A percentile compares a stretch with the other conserved stretches of the same genome.
Conservation (phyloP, 768 basidiomycete genomes). For the Sistotremastrum suecicum region DNA sequence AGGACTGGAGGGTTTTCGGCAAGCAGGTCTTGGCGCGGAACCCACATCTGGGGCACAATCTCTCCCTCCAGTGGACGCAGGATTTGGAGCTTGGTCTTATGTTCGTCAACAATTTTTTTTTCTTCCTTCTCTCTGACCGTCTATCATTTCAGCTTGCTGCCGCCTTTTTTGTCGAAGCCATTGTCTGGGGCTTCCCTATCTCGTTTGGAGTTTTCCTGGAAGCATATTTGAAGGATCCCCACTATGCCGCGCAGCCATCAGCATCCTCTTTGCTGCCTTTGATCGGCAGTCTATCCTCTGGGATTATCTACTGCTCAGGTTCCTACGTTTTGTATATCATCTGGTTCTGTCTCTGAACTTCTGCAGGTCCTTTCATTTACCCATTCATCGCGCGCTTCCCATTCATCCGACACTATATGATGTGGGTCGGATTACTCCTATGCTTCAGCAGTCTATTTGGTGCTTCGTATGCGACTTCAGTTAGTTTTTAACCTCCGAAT, state of each 20-base stretch:
- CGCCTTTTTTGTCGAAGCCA: constrained; percentile 14
- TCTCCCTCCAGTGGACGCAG: constrained; percentile 12
- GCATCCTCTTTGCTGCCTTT: constrained; percentile 16
- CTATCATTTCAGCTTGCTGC: constrained; percentile 10
- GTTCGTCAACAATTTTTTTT: constrained; percentile 6
- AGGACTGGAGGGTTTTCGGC: too few species aligned
- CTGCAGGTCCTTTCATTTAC: constrained; percentile 13
- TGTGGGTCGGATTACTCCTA: constrained; percentile 13
- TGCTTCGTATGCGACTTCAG: constrained; percentile 15
- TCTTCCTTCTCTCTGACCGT: background rate
- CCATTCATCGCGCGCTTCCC: constrained; percentile 14
- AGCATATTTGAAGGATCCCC: constrained; percentile 15
- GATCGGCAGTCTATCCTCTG: constrained; percentile 16
- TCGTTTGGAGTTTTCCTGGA: constrained; percentile 18
- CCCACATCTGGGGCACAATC: background rate
- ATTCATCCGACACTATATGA: constrained; percentile 9
- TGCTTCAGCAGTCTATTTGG: constrained; percentile 15
- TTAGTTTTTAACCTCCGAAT: background rate
- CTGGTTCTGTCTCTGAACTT: background rate
- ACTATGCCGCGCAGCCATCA: constrained; percentile 9
- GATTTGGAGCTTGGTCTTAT: constrained; percentile 16
- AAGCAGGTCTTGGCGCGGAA: too few species aligned
- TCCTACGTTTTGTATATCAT: background rate
- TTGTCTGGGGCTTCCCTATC: constrained; percentile 19
- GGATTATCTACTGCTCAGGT: constrained; percentile 19